Evolutionary conservation across 1,284 basidiomycete species (phyloP), one percentile per base, ranked within the genome.

Genomic region (Ceratobasidium sp.): DNA sequence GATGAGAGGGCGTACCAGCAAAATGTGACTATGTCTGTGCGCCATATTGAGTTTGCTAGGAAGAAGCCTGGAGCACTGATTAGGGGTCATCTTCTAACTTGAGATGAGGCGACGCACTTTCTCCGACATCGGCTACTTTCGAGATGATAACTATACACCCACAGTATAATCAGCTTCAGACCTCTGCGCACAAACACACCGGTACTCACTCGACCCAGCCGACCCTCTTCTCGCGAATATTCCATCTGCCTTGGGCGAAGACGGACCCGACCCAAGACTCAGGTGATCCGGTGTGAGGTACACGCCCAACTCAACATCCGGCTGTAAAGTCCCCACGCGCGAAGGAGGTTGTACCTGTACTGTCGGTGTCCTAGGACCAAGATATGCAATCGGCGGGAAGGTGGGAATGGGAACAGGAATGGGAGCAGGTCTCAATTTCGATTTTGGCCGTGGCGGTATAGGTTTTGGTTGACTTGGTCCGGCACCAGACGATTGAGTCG

Each of bases 11-110:
- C 38, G 21, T 57, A 47, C 38, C 66, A 57, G 66, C 66, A 69
- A 58, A 69, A 69, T 28, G 66, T 69, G 52, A 69, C 21, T 26
- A 69, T 69, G 23, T 69, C 66, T 26, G 66, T 69, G 18, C 28
- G 38, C 66, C 66, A 69, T 8, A n/a, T n/a, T 9, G 66, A 47
- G 6, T 43, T 26, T 9, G 28, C 52, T 18, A 69, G 41, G 32
- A 69, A 69, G 26, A 69, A 44, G 23, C 54, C 66, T 49, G 18
- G 16, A 49, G 4, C 16, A 7, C 4, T 49, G 46, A 18, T 18
- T 49, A 6, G 21, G 46, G 16, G 46, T 49, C 16, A 49, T 49
- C 16, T n/a, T 18, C 4, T 6, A 18, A 14, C 16, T 8, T 9
- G 50, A 28, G 11, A 13, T 13, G 23, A 21, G 35, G 11, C 35